A percentile compares a stretch with the other conserved stretches of the same genome.
Conservation (phyloP, 1,284 basidiomycete species). For the Inonotus obliquus region DNA sequence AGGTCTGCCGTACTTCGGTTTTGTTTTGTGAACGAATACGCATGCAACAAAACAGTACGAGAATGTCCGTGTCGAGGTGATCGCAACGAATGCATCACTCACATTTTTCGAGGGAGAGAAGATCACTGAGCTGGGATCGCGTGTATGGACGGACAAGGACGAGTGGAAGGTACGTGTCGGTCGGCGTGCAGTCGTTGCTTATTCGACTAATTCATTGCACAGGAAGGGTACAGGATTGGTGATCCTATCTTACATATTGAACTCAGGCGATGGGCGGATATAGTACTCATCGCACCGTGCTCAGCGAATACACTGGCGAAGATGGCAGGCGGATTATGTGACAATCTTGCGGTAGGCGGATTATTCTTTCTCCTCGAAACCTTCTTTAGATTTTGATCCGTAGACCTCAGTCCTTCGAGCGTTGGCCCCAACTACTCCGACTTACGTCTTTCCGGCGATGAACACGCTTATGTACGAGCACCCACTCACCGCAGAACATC, state of each 20-base stretch:
- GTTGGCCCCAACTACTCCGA: constrained; percentile 74
- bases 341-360: constrained; percentile 76
- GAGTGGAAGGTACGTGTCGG: constrained; percentile 81
- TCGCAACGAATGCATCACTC: constrained; percentile 75
- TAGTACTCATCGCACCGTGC: constrained; percentile 92
- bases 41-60: constrained; percentile 43
- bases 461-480: constrained; percentile 98
- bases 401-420: constrained; percentile 91
- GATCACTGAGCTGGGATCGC: constrained; percentile 48
- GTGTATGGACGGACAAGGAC: constrained; percentile 87
- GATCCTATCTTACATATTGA: constrained; percentile 97
- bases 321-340: constrained; percentile 83
- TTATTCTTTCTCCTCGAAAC: neutral
- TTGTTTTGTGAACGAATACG: neutral
- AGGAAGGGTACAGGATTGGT: constrained; percentile 66
- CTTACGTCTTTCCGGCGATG: constrained; percentile 95
- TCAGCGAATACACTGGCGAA: constrained; percentile 95
- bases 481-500: constrained; percentile 83
- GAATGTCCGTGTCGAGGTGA: constrained; percentile 79
- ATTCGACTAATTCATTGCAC: neutral
- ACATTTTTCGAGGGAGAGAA: constrained; percentile 68
- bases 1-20: constrained; percentile 41
- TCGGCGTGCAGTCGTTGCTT: neutral
- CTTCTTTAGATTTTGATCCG: neutral
- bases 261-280: constrained; percentile 92